A percentile compares a stretch with the other conserved stretches of the same genome.
These are phyloP conservation scores for Glomus cerebriforme DNA, from an alignment of 192 early-diverging fungal genomes.

Conservation along the genomic window DNA sequence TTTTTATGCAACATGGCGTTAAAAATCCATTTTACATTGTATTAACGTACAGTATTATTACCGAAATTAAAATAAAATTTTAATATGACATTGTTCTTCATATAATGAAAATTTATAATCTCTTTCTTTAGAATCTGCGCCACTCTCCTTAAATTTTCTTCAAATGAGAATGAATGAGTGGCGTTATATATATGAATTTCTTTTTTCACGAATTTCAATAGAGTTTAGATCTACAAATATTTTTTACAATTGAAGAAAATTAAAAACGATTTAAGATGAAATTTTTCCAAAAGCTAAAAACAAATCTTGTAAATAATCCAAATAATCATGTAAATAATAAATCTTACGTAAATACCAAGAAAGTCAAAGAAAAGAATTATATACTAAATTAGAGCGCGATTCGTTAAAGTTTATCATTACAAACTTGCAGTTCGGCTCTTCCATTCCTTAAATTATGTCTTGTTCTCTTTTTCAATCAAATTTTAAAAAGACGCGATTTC, in stretches of 20 bases:
- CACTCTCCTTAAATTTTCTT: not conserved
- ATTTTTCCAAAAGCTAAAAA: not conserved
- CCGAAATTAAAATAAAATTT: not conserved
- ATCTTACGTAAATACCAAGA: not conserved
- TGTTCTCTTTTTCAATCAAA: not conserved
- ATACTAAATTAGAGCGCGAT: not conserved
- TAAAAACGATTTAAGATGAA: not conserved
- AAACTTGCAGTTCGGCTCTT: not conserved
- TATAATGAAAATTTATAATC: not conserved
- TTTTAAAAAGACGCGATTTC: not conserved
- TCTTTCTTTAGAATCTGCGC: not conserved
- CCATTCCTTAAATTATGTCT: not conserved
- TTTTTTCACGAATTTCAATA: too few species aligned
- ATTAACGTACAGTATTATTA: not conserved
- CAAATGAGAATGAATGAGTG: not conserved
- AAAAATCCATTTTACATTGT: not conserved
- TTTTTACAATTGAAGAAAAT: too few species aligned
- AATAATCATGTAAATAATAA: not conserved
- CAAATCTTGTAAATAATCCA: not conserved
- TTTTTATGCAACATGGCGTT: not conserved
- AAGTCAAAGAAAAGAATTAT: not conserved
- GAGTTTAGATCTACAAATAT: not conserved
- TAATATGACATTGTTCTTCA: not conserved
- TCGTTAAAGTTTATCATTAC: not conserved
- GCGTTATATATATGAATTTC: too few species aligned